A percentile compares a stretch with the other conserved stretches of the same genome.
Evolutionary conservation across 176 grass and related monocot species (phyloP).

Genomic region (Guadua angustifolia): DNA sequence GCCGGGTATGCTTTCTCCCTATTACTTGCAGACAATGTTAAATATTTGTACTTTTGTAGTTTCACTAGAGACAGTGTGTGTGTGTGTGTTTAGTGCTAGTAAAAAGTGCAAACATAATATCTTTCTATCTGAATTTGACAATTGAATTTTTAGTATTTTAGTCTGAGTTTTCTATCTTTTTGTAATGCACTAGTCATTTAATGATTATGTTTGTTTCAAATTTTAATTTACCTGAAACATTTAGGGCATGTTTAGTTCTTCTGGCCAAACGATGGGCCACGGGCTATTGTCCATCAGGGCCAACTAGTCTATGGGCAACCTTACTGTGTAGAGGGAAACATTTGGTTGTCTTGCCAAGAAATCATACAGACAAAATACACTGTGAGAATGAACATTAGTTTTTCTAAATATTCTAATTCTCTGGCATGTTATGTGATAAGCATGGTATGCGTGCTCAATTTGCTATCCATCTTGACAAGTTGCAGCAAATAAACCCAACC

Average conservation of each 20-base stretch:
- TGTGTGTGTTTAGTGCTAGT: too few species aligned
- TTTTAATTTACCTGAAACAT: not conserved
- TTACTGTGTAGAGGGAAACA: not conserved
- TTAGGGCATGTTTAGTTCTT: conserved; percentile 1
- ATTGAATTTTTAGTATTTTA: not conserved
- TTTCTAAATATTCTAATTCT: conserved; percentile 12
- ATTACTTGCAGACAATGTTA: not conserved
- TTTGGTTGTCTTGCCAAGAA: not conserved
- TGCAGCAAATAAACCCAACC: not conserved
- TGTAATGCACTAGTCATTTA: not conserved
- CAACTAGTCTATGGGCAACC: not conserved
- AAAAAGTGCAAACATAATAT: conserved; percentile 3
- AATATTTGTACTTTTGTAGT: not conserved
- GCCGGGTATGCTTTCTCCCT: conserved; percentile 60
- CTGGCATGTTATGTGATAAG: not conserved
- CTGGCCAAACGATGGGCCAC: not conserved
- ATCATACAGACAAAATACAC: not conserved
- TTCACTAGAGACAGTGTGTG: too few species aligned
- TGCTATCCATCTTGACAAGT: not conserved
- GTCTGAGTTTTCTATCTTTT: conserved; percentile 2
- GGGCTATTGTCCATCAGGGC: not conserved
- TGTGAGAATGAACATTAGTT: not conserved
- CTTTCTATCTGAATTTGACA: not conserved
- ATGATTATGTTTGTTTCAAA: conserved; percentile 7
- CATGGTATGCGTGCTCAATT: not conserved